A percentile compares a stretch with the other conserved stretches of the same genome.
These are phyloP conservation scores for Bromus sterilis DNA, from an alignment of 176 grass and related monocot species.

Conservation along the genomic window DNA sequence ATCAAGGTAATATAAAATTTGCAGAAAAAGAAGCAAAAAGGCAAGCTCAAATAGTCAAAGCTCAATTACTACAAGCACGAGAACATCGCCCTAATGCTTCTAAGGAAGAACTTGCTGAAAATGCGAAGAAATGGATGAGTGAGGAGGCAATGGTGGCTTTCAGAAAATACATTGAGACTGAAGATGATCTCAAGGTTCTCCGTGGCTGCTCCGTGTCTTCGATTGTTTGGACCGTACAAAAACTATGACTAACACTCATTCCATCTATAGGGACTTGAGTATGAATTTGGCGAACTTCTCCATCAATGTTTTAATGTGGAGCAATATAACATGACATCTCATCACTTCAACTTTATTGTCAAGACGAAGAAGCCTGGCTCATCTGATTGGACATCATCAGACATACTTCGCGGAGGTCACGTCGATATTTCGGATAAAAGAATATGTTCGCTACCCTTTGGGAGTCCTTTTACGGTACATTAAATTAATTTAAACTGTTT, in stretches of 20 bases:
- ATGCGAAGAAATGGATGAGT: neutral
- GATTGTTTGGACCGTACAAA: neutral
- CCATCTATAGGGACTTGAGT: neutral
- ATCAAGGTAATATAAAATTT: neutral
- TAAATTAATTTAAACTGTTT: no score
- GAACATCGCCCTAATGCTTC: neutral
- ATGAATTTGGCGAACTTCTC: neutral
- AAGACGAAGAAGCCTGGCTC: neutral
- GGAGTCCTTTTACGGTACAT: no score
- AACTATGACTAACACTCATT: neutral
- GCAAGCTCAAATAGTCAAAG: neutral
- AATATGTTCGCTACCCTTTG: neutral
- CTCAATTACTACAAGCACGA: neutral
- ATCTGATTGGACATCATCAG: neutral
- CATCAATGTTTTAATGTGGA: neutral
- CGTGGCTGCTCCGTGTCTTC: neutral
- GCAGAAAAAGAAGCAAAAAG: neutral
- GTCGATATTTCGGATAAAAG: neutral
- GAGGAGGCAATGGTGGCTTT: constrained; percentile 14
- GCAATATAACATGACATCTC: neutral
- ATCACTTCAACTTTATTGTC: neutral
- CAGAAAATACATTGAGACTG: neutral
- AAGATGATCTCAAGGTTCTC: neutral
- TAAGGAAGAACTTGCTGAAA: neutral
- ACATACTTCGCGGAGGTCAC: neutral